phyloP scores from a whole-genome alignment of 192 early-diverging fungal genomes.

The Diversispora eburnea region DNA sequence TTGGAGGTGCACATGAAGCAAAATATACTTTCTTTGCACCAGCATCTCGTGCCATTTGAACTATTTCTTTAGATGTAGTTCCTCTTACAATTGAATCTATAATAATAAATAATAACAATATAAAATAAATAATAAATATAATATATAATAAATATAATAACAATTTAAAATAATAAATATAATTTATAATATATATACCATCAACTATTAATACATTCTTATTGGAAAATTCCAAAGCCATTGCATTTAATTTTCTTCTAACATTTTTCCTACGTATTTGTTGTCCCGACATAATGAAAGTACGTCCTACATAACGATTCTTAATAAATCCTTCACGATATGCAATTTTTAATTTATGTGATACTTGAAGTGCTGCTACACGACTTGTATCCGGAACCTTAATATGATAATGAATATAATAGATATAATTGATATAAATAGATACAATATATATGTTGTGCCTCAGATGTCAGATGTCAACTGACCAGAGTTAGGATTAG shows the following conservation, averaged over 20 bases:
- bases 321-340: slow-evolving; percentile 99
- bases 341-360: slow-evolving; percentile 80
- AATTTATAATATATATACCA: slow-evolving; percentile 53
- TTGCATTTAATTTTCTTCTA: slow-evolving; percentile 96
- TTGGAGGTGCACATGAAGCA: slow-evolving; percentile 95
- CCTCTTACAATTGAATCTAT: slow-evolving; percentile 98
- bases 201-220: slow-evolving; percentile 98
- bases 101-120: not conserved
- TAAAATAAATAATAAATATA: not conserved
- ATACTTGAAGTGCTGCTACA: slow-evolving; percentile 88
- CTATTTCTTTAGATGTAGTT: slow-evolving; percentile 97
- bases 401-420: too few species aligned
- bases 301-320: slow-evolving; percentile 98
- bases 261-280: slow-evolving; percentile 86
- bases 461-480: too few species aligned
- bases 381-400: slow-evolving; percentile 95
- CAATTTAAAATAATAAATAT: not conserved
- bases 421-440: too few species aligned
- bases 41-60: slow-evolving; percentile 98
- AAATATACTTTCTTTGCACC: slow-evolving; percentile 99
- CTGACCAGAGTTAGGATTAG: too few species aligned
- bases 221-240: slow-evolving; percentile 92
- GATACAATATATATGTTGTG: too few species aligned
- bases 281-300: slow-evolving; percentile 99
- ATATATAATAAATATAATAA: slow-evolving; percentile 8